Evolutionary conservation across 192 early-diverging fungal genomes (phyloP).

Genomic region (Umbelopsis sp.): DNA sequence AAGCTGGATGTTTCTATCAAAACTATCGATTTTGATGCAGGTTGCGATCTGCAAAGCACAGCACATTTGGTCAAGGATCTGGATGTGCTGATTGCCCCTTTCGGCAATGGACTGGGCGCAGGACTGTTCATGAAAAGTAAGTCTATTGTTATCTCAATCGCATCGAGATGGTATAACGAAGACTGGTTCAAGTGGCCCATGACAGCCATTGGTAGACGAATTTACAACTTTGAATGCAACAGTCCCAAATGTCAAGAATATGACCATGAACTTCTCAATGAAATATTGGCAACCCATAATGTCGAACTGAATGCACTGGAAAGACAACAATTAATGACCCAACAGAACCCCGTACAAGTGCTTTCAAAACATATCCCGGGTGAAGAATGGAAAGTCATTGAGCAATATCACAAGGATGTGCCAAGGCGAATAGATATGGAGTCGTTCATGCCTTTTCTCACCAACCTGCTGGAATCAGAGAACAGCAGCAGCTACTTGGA

Average conservation of each 20-base stretch:
- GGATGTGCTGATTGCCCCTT: slow-evolving; percentile 31
- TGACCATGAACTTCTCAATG: background rate
- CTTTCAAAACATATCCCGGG: background rate
- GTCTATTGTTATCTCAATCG: slow-evolving; percentile 26
- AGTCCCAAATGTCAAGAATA: slow-evolving; percentile 28
- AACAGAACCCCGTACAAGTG: background rate
- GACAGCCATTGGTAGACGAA: slow-evolving; percentile 30
- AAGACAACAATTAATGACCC: background rate
- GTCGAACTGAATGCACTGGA: slow-evolving; percentile 6
- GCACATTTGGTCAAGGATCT: slow-evolving; percentile 28
- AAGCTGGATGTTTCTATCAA: background rate
- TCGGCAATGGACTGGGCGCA: slow-evolving; percentile 29
- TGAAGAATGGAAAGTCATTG: background rate
- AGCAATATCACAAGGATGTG: slow-evolving; percentile 29
- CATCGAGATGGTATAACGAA: slow-evolving; percentile 31
- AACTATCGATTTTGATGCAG: slow-evolving; percentile 27
- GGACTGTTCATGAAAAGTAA: slow-evolving; percentile 39
- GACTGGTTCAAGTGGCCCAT: slow-evolving; percentile 36
- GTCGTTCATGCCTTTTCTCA: slow-evolving; percentile 24
- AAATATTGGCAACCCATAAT: background rate
- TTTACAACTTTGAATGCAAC: slow-evolving; percentile 34
- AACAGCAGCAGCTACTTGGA: no score
- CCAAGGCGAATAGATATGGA: slow-evolving; percentile 22
- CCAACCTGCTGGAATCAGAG: background rate
- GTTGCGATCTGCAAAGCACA: slow-evolving; percentile 23